These are phyloP conservation scores for Nicotiana tomentosiformis DNA, from an alignment of 257 asterid species.

Conservation along the genomic window DNA sequence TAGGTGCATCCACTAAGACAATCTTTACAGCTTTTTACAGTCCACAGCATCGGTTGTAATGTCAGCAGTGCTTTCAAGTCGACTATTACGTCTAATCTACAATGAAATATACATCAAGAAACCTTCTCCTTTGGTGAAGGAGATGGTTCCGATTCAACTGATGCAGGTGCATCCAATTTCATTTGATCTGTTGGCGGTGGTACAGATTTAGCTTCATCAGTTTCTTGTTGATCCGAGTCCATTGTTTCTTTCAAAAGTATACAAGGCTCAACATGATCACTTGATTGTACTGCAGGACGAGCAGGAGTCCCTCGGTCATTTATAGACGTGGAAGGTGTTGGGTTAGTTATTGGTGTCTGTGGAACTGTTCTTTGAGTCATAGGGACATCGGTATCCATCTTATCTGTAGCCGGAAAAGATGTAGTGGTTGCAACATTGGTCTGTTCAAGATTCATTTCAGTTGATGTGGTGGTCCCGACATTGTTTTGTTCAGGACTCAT, in stretches of 20 bases:
- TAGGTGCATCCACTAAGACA: slow-evolving; percentile 2
- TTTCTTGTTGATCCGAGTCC: slow-evolving; percentile 5
- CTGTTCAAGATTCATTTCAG: slow-evolving; percentile 26
- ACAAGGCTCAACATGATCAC: slow-evolving; percentile 23
- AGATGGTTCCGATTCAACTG: slow-evolving; percentile 28
- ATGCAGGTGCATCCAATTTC: slow-evolving; percentile 15
- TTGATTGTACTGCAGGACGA: slow-evolving; percentile 19
- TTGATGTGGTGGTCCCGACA: slow-evolving; percentile 14
- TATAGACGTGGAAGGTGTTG: slow-evolving; percentile 8
- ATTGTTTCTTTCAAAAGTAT: slow-evolving; percentile 10
- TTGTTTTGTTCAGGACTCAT: slow-evolving; percentile 18
- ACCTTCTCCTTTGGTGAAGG: slow-evolving; percentile 20
- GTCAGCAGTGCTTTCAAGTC: background rate
- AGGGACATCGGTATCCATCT: slow-evolving; percentile 31
- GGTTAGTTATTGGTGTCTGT: slow-evolving; percentile 19
- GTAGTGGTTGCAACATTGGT: slow-evolving; percentile 17
- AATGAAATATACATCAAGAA: slow-evolving; percentile 21
- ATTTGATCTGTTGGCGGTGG: background rate
- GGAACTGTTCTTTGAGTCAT: slow-evolving; percentile 13
- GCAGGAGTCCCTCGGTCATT: slow-evolving; percentile 16
- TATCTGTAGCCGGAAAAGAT: slow-evolving; percentile 23
- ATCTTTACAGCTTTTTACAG: background rate
- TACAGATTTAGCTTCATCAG: background rate
- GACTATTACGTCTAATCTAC: background rate
- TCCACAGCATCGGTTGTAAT: slow-evolving; percentile 1